A percentile compares a stretch with the other conserved stretches of the same genome.
These are phyloP conservation scores for Colletotrichum destructivum DNA, from an alignment of 2,329 filamentous ascomycete species.

Conservation along the genomic window DNA sequence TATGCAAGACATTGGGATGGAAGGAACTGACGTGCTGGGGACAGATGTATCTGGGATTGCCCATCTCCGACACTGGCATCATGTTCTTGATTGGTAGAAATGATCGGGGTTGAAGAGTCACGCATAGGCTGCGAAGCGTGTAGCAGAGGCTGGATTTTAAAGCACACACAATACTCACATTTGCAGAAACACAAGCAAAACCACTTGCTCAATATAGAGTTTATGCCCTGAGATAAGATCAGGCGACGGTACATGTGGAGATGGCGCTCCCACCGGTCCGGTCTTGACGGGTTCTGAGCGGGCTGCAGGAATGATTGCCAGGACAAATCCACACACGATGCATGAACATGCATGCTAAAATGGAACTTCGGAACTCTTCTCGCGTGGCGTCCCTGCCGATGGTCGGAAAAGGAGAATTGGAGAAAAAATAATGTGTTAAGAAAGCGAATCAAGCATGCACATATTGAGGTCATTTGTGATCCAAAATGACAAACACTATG, in stretches of 20 bases:
- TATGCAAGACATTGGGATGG: background rate
- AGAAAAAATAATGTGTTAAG: background rate
- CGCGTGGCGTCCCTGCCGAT: background rate
- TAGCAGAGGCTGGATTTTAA: too few relatives aligned
- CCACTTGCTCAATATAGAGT: background rate
- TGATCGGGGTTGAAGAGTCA: too few relatives aligned
- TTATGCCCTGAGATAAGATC: background rate
- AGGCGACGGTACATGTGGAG: background rate
- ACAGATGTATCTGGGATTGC: background rate
- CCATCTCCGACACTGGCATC: background rate
- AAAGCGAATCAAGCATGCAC: too few relatives aligned
- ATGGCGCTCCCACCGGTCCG: background rate
- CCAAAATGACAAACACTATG: too few relatives aligned
- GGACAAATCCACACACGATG: background rate
- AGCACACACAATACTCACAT: too few relatives aligned
- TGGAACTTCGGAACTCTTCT: background rate
- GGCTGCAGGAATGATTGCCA: background rate
- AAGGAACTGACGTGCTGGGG: background rate
- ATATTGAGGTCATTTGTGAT: background rate
- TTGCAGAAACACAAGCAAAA: too few relatives aligned
- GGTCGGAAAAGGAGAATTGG: background rate
- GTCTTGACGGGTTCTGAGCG: background rate
- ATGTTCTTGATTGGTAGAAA: background rate
- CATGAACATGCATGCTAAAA: background rate
- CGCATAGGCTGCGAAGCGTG: too few relatives aligned